Percentiles rank a stretch among this genome's conserved stretches.
These are phyloP conservation scores for Kwoniella heveanensis DNA, from an alignment of 768 basidiomycete species.

Conservation along the genomic window DNA sequence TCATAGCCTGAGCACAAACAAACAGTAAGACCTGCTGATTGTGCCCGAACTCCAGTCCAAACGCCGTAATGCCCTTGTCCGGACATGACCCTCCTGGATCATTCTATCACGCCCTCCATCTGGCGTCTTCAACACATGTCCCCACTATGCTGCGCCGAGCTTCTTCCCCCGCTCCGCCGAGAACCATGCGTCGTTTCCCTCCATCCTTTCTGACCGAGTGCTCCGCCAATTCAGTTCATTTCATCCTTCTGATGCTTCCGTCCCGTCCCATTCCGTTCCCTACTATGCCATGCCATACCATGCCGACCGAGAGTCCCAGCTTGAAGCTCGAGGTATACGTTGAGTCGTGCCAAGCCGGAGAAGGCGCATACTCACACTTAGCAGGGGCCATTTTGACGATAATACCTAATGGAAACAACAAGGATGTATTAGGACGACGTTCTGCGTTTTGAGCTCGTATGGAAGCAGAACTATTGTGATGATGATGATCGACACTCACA, in stretches of 20 bases:
- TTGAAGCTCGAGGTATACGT: not conserved
- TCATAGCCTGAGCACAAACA: not conserved
- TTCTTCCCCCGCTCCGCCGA: too few relatives aligned
- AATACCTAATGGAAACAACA: constrained; percentile 3
- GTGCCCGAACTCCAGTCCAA: not conserved
- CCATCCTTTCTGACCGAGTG: too few relatives aligned
- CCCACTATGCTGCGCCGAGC: too few relatives aligned
- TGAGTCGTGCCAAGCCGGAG: not conserved
- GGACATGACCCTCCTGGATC: too few relatives aligned
- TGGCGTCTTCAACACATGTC: too few relatives aligned
- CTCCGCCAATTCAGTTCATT: not conserved
- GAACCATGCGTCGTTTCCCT: too few relatives aligned
- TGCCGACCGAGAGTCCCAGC: not conserved
- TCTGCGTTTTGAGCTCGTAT: not conserved
- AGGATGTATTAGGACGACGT: not conserved
- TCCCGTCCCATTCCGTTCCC: not conserved
- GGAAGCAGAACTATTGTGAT: not conserved
- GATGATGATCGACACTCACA: constrained; percentile 22
- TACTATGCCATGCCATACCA: constrained; percentile 1
- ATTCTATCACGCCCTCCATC: too few relatives aligned
- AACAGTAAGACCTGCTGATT: not conserved
- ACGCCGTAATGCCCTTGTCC: too few relatives aligned
- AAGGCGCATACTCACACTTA: constrained; percentile 31
- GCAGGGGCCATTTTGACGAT: constrained; percentile 38
- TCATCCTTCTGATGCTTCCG: not conserved